Base-by-base conservation (phyloP, 768 basidiomycete genomes). In the Phanerochaete sordida region DNA sequence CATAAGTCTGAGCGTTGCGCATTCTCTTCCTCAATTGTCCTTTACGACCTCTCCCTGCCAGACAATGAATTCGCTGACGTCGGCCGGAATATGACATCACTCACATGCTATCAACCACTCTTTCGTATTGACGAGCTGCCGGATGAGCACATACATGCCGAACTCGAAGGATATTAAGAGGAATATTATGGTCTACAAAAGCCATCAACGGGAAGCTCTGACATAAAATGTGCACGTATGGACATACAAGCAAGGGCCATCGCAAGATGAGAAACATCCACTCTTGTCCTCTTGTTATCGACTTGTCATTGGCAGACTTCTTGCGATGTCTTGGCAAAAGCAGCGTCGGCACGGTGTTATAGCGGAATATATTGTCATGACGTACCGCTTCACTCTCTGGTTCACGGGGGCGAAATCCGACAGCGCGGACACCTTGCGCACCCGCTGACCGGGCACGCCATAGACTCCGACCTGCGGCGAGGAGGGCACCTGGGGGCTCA, bases 341-440 rank as follows among this genome's bases (percentile, higher is more conserved):
- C 44, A 13, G 31, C 28, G 8, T 43, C 39, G 28, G 19, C 23
- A 19, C 28, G 2, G 35, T n/a, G 26, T n/a, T 3, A 26, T 30
- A 23, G 28, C 23, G n/a, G 8, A 19, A 28, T 27, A 35, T 13
- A 4, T 19, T 43, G 39, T 19, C 11, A 39, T 56, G 21, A 62
- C 76, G 58, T 64, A 92, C 92, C 82, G 85, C 71, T 84, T 87
- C 21, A 98, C 87, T 69, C 80, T 88, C 64, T 93, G 74, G 70
- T 97, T 92, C 26, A 98, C 85, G 0, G 96, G 97, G 5, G 95
- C 92, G 65, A 93, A 94, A 70, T 95, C 93, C 1, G 87, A 90
- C 52, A 93, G 75, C 1, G 92, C 91, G 53, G 90, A 86, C 6
- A 95, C 85, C 74, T 92, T 94, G 68, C 84, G 81, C 24, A 92